Evolutionary conservation across 2,329 filamentous ascomycete species (phyloP), one percentile per base, ranked within the genome.

Genomic region (Aspergillus clavatus): DNA sequence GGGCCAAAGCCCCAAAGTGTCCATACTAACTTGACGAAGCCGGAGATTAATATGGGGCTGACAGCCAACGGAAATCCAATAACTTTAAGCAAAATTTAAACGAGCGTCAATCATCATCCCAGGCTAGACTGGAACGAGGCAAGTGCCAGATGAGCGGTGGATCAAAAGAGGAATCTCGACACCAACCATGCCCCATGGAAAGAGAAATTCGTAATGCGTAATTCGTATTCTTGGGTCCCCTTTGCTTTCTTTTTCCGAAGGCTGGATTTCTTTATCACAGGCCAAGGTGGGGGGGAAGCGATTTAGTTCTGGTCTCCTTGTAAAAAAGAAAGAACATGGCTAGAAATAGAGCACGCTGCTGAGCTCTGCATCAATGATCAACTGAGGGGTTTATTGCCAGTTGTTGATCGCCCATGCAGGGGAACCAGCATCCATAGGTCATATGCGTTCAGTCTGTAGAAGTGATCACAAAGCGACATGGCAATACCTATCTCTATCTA

Each of bases 11-110:
- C 38, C 12, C 18, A 23, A 23, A 19, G 29, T 26, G 35, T n/a
- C n/a, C 42, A 47, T 53, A 50, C 45, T 40, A 42, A 27, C 28
- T 22, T 49, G 50, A 47, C 47, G 43, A 43, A 52, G 47, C 52
- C 55, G 55, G 55, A 58, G 54, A 56, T 58, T 58, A 55, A 56
- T 49, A 47, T 56, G 50, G 52, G 43, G 45, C 42, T 47, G 48
- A 37, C 43, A 43, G 38, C 49, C 48, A 50, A 51, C 44, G 31
- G 51, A 43, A 46, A 38, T 21, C 16, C 31, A 11, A 35, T 5
- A 18, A 18, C 21, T 19, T 19, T 19, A 27, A 35, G 24, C 24
- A 12, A 26, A 39, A 27, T 39, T 24, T 19, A 18, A 18, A 23
- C 19, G 18, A 38, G 19, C 11, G 12, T 37, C 35, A 19, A 37